These are phyloP conservation scores for Colletotrichum phormii DNA, from an alignment of 2,329 filamentous ascomycete genomes.

Conservation along the genomic window DNA sequence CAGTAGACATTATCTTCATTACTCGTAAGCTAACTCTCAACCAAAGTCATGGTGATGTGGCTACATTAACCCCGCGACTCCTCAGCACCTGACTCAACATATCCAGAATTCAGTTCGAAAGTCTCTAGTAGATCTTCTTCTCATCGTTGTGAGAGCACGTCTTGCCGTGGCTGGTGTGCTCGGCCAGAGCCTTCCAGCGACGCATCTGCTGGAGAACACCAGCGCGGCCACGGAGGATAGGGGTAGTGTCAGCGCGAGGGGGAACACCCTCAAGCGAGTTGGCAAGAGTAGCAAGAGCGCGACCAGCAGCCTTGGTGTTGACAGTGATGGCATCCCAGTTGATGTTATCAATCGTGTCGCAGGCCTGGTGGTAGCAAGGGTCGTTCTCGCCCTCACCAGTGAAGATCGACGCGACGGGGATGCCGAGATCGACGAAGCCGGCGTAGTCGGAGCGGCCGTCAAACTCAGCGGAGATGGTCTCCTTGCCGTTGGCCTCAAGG, in stretches of 20 bases:
- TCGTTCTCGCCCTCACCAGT: slow-evolving; percentile 52
- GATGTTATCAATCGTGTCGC: slow-evolving; percentile 54
- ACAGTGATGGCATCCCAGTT: slow-evolving; percentile 51
- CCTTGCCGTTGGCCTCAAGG: slow-evolving; percentile 47
- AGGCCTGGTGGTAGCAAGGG: slow-evolving; percentile 52
- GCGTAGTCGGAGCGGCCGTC: slow-evolving; percentile 52
- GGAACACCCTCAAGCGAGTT: slow-evolving; percentile 51
- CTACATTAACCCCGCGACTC: background rate
- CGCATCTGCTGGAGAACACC: slow-evolving; percentile 28
- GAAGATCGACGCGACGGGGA: slow-evolving; percentile 54
- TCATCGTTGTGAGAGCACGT: slow-evolving; percentile 33
- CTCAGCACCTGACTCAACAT: too few species aligned
- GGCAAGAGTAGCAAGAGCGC: slow-evolving; percentile 57
- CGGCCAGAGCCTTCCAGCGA: slow-evolving; percentile 24
- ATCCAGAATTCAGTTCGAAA: background rate
- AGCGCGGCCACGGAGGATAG: slow-evolving; percentile 40
- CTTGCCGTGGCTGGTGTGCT: slow-evolving; percentile 32
- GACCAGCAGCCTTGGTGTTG: slow-evolving; percentile 60
- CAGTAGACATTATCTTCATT: background rate
- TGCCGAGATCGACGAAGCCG: slow-evolving; percentile 52
- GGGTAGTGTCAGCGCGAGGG: slow-evolving; percentile 41
- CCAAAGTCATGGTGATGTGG: background rate
- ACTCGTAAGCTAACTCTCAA: background rate
- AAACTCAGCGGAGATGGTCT: slow-evolving; percentile 48
- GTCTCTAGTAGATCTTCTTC: slow-evolving; percentile 19